A percentile compares a stretch with the other conserved stretches of the same genome.
Evolutionary conservation across 257 asterid species (phyloP).

Genomic region (Petunia secreta): DNA sequence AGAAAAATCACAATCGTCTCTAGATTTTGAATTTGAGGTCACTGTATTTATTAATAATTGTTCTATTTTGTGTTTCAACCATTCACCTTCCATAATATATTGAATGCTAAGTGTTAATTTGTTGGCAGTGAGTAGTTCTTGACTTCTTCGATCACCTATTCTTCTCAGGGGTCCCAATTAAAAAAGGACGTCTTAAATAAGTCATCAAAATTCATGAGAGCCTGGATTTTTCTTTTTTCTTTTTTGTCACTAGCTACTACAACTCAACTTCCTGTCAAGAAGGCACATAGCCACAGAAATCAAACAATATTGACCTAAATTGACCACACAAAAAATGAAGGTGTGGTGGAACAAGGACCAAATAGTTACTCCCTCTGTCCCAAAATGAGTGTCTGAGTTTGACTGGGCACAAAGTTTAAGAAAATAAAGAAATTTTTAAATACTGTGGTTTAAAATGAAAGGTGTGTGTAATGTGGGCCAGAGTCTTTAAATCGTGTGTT

Average conservation of each 20-base stretch:
- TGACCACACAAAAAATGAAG: background rate
- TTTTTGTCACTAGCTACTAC: conserved; percentile 23
- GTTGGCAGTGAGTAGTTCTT: background rate
- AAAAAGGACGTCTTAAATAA: background rate
- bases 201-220: background rate
- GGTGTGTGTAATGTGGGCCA: too few species aligned
- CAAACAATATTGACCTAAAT: background rate
- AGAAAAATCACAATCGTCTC: too few species aligned
- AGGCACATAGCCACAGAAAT: background rate
- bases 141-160: background rate
- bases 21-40: conserved; percentile 17
- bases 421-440: too few species aligned
- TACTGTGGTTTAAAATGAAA: too few species aligned
- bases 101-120: background rate
- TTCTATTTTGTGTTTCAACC: conserved; percentile 19
- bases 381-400: background rate
- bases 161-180: conserved; percentile 16
- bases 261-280: conserved; percentile 17
- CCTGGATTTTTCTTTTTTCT: conserved; percentile 29
- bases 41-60: background rate
- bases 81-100: background rate
- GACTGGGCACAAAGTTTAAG: too few species aligned
- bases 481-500: too few species aligned
- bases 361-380: background rate
- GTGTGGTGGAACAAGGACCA: background rate